Conservation (phyloP, 1,139 yeast species). For the Yamadazyma blattariae region DNA sequence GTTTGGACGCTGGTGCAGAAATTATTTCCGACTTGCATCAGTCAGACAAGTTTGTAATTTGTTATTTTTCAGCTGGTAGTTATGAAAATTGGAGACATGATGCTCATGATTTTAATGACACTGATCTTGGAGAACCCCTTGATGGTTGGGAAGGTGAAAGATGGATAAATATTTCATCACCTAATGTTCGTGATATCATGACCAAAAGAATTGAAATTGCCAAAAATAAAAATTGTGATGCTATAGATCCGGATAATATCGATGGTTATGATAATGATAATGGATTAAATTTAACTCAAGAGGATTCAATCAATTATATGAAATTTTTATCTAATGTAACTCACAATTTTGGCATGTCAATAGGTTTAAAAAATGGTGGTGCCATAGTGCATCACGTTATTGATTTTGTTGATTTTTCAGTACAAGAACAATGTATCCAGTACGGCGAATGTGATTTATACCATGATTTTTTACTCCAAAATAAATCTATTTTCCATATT, state of each 20-base stretch:
- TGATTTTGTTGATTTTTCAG: constrained; percentile 15
- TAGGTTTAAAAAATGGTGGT: constrained; percentile 21
- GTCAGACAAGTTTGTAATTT: constrained; percentile 17
- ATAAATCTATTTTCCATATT: constrained; percentile 19
- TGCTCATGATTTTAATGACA: constrained; percentile 10
- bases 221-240: constrained; percentile 18
- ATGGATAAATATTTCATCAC: constrained; percentile 18
- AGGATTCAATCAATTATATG: constrained; percentile 17
- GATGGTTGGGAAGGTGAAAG: constrained; percentile 23
- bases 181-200: constrained; percentile 17
- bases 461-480: constrained; percentile 11
- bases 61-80: constrained; percentile 24
- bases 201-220: constrained; percentile 16
- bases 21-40: constrained; percentile 13
- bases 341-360: constrained; percentile 12
- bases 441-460: constrained; percentile 18
- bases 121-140: constrained; percentile 17
- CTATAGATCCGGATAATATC: constrained; percentile 21
- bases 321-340: constrained; percentile 13
- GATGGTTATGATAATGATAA: constrained; percentile 22
- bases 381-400: constrained; percentile 15
- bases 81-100: constrained; percentile 23
- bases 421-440: constrained; percentile 21
- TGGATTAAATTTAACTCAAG: constrained; percentile 17
- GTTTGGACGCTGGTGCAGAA: constrained; percentile 14